Percentiles rank a stretch among this genome's conserved stretches.
phyloP scores from a whole-genome alignment of 495 filamentous ascomycete genomes.

The Penicillium dipodomyicola region DNA sequence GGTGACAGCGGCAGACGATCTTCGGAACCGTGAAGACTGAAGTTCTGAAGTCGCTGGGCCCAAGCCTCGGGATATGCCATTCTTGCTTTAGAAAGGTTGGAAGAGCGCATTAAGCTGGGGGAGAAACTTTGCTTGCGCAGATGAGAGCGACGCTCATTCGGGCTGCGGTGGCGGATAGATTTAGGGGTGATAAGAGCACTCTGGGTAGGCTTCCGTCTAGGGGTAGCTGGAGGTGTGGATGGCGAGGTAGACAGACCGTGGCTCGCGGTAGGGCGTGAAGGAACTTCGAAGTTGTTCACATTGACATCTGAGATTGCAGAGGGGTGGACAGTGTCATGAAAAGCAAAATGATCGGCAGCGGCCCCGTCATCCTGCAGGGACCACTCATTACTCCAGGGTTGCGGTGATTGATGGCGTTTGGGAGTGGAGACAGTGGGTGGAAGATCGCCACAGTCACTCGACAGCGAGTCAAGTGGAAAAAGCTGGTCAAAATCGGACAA shows the following conservation, averaged over 20 bases:
- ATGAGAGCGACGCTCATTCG: conserved; percentile 39
- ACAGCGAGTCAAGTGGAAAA: conserved; percentile 43
- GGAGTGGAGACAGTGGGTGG: conserved; percentile 40
- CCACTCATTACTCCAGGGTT: conserved; percentile 45
- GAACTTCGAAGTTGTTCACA: conserved; percentile 35
- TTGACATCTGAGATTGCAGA: conserved; percentile 39
- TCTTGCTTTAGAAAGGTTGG: conserved; percentile 36
- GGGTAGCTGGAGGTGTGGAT: conserved; percentile 46
- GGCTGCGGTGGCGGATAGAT: conserved; percentile 41
- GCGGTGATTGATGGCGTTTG: conserved; percentile 39
- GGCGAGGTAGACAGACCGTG: conserved; percentile 32
- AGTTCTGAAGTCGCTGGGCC: conserved; percentile 44
- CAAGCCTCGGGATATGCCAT: conserved; percentile 47
- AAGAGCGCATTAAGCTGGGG: conserved; percentile 43
- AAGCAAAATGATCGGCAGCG: conserved; percentile 33
- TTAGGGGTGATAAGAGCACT: conserved; percentile 43
- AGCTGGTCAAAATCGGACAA: conserved; percentile 47
- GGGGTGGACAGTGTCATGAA: conserved; percentile 43
- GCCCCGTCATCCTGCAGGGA: conserved; percentile 37
- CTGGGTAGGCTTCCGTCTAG: conserved; percentile 37
- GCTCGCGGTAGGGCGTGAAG: conserved; percentile 26
- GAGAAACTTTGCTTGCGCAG: conserved; percentile 47
- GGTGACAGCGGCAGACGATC: conserved; percentile 46
- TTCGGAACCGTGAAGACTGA: conserved; percentile 36
- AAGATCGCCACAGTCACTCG: conserved; percentile 48